phyloP scores from a whole-genome alignment of 371 early-diverging fungal species.

The Apophysomyces sp. region DNA sequence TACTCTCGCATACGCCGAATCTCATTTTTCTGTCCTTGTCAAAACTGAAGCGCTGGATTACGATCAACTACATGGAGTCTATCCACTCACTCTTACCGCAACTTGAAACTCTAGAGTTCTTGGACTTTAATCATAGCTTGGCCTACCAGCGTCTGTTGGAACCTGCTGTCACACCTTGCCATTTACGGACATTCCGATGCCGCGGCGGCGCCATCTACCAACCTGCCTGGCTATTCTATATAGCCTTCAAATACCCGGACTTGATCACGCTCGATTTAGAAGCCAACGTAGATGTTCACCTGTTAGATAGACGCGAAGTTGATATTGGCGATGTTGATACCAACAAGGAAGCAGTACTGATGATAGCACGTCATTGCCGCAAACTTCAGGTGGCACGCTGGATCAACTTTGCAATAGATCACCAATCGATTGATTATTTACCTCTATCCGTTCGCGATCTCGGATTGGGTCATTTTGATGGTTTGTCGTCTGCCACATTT shows the following conservation, averaged over 20 bases:
- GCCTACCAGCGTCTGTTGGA: neutral
- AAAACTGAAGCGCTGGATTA: neutral
- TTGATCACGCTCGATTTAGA: neutral
- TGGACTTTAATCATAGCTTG: neutral
- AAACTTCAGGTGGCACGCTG: neutral
- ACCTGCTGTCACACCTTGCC: neutral
- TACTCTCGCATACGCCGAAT: neutral
- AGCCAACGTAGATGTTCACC: slow-evolving; percentile 3
- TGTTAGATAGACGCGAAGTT: neutral
- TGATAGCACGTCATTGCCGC: neutral
- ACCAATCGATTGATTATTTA: neutral
- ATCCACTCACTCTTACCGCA: neutral
- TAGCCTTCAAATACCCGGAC: slow-evolving; percentile 3
- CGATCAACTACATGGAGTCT: neutral
- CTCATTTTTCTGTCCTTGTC: neutral
- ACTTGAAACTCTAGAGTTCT: neutral
- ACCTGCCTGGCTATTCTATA: neutral
- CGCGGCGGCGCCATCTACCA: neutral
- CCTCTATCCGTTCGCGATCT: neutral
- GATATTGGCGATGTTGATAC: neutral
- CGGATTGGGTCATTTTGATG: neutral
- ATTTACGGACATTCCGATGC: neutral
- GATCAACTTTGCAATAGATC: neutral
- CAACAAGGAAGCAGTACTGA: neutral
- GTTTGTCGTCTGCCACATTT: neutral